A percentile compares a stretch with the other conserved stretches of the same genome.
Evolutionary conservation across 495 filamentous ascomycete species (phyloP).

Genomic region (Pseudomonodictys pantanalensis): DNA sequence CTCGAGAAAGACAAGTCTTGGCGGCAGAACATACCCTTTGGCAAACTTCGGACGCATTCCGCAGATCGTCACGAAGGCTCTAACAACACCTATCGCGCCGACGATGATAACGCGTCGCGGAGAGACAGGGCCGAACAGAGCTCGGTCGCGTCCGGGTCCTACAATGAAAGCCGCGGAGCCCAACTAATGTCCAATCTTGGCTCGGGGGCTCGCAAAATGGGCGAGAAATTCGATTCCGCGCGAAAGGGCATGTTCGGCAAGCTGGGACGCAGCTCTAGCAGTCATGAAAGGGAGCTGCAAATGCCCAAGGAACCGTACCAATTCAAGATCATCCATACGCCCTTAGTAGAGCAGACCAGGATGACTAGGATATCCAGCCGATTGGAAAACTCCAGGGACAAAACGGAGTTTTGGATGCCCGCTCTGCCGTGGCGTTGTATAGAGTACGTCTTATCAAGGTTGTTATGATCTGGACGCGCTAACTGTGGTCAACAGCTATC

Average conservation of each 20-base stretch:
- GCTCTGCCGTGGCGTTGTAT: constrained; percentile 88
- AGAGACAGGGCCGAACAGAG: constrained; percentile 50
- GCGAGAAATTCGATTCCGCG: constrained; percentile 66
- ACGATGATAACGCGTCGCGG: constrained; percentile 46
- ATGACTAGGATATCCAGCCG: constrained; percentile 80
- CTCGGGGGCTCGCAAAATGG: constrained; percentile 66
- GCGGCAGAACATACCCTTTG: constrained; percentile 61
- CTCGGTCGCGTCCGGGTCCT: constrained; percentile 51
- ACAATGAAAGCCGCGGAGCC: constrained; percentile 63
- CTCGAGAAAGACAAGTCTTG: constrained; percentile 62
- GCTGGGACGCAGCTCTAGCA: constrained; percentile 67
- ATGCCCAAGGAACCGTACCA: constrained; percentile 74
- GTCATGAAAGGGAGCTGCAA: constrained; percentile 59
- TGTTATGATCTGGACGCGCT: not conserved
- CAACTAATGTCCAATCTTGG: constrained; percentile 45
- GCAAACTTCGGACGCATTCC: constrained; percentile 57
- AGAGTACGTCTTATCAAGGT: constrained; percentile 53
- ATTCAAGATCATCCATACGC: constrained; percentile 72
- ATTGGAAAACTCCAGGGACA: constrained; percentile 78
- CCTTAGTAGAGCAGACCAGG: constrained; percentile 80
- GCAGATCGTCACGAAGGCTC: constrained; percentile 55
- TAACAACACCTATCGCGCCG: constrained; percentile 20
- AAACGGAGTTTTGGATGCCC: constrained; percentile 97
- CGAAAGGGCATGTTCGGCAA: constrained; percentile 78
- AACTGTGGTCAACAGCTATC: constrained; percentile 53